A percentile compares a stretch with the other conserved stretches of the same genome.
Evolutionary conservation across 1,284 basidiomycete species (phyloP).

Genomic region (Testicularia cyperi): DNA sequence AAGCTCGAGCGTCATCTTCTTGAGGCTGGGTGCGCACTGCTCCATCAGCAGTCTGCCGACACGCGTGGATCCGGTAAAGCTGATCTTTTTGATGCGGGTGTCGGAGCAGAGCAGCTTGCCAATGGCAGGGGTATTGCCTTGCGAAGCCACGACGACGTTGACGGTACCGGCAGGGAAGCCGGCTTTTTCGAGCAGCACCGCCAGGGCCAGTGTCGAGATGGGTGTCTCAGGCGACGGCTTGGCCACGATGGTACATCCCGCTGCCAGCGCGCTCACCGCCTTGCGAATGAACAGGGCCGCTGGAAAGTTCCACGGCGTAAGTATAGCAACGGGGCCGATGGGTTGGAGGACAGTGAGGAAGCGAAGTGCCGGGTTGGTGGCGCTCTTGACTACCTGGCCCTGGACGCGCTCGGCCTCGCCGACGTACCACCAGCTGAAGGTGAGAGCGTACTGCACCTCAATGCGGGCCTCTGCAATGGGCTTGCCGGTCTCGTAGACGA

Average conservation of each 20-base stretch:
- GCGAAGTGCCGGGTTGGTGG: slow-evolving; percentile 70
- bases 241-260: slow-evolving; percentile 91
- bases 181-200: slow-evolving; percentile 78
- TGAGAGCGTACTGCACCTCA: slow-evolving; percentile 54
- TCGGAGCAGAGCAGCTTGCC: slow-evolving; percentile 68
- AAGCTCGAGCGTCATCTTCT: slow-evolving; percentile 69
- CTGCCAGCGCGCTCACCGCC: slow-evolving; percentile 82
- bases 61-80: slow-evolving; percentile 88
- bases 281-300: slow-evolving; percentile 74
- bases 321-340: slow-evolving; percentile 67
- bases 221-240: slow-evolving; percentile 96
- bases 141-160: slow-evolving; percentile 84
- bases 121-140: slow-evolving; percentile 69
- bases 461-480: slow-evolving; percentile 48
- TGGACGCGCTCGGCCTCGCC: slow-evolving; percentile 55
- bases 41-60: slow-evolving; percentile 89
- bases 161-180: slow-evolving; percentile 92
- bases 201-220: slow-evolving; percentile 84
- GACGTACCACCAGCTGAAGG: slow-evolving; percentile 57
- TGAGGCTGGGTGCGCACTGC: slow-evolving; percentile 80
- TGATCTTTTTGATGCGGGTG: slow-evolving; percentile 77
- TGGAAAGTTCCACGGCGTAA: slow-evolving; percentile 60
- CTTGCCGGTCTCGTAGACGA: slow-evolving; percentile 59
- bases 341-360: slow-evolving; percentile 89
- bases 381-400: slow-evolving; percentile 76